phyloP scores from a whole-genome alignment of 2,329 filamentous ascomycete genomes.

The Cladosporium velox region DNA sequence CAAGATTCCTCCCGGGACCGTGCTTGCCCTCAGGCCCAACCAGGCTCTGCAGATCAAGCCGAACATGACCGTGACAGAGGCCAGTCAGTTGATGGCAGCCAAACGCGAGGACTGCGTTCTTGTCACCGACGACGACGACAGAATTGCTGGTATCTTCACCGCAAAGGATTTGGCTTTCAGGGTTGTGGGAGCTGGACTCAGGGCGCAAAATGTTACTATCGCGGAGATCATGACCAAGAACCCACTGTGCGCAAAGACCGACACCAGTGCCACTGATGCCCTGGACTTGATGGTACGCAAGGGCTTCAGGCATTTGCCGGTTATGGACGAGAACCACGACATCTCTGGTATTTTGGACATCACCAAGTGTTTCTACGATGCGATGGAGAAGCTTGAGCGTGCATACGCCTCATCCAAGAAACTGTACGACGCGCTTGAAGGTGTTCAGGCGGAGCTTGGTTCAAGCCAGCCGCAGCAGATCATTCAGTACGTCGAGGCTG shows the following conservation, averaged over 20 bases:
- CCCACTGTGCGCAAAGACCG: conserved; percentile 92
- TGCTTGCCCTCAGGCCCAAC: conserved; percentile 92
- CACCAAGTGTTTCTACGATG: conserved; percentile 99
- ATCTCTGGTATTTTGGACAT: conserved; percentile 98
- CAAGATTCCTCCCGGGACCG: conserved; percentile 93
- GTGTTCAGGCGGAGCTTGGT: conserved; percentile 94
- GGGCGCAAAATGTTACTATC: conserved; percentile 87
- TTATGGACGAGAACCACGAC: conserved; percentile 99
- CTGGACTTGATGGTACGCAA: conserved; percentile 97
- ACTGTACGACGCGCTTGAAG: conserved; percentile 94
- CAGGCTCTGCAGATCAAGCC: conserved; percentile 98
- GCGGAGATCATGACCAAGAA: conserved; percentile 99
- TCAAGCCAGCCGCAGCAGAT: conserved; percentile 97
- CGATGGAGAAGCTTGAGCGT: conserved; percentile 98
- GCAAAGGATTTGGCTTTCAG: conserved; percentile 98
- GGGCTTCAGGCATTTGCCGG: conserved; percentile 93
- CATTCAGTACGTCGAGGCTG: conserved; percentile 96
- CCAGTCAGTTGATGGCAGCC: conserved; percentile 96
- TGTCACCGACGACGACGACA: conserved; percentile 95
- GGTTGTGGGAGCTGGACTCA: conserved; percentile 86
- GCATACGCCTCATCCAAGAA: conserved; percentile 98
- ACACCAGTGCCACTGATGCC: conserved; percentile 96
- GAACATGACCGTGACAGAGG: conserved; percentile 87
- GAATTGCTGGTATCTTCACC: conserved; percentile 98
- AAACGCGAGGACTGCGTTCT: conserved; percentile 98